Evolutionary conservation across 768 basidiomycete genomes (phyloP), one percentile per base, ranked within the genome.

Genomic region (Pleurotus pulmonarius): DNA sequence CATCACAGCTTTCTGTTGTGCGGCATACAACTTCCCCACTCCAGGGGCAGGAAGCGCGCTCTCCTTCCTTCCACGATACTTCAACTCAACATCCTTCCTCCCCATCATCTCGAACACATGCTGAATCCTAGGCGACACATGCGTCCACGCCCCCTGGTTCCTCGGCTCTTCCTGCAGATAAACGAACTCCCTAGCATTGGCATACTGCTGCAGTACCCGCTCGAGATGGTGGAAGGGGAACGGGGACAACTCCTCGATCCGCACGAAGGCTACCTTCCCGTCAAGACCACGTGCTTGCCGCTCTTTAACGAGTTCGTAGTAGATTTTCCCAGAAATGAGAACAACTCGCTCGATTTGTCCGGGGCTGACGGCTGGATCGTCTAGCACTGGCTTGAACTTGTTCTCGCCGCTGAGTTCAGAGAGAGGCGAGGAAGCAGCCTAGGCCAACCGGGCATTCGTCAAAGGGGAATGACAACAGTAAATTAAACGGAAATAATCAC

Each of bases 111-210:
- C 67, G 61, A 92, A 65, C 26, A 92, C 78, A 18, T 60, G 65
- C 5, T 72, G 71, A 55, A 93, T 70, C 61, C 92, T 74, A 1
- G 75, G 74, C 38, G 67, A 68, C 43, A 92, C 87, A 70, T 91
- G 88, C 11, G 73, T 67, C 75, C 79, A 94, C 2, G 88, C 83
- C 1, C 94, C 94, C 69, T 95, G 93, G 65, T 97, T 96, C 65
- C 75, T 82, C 2, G 93, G 87, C 65, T 95, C 94, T 65, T 95
- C 94, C 67, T 97, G 94, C 15, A 91, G 74, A 85, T 89, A 96
- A 6, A 80, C 45, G 29, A 80, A 64, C 52, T 83, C 78, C 3
- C 62, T 59, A 0, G 70, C 78, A 15, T 64, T 58, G 0, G 64
- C 45, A 63, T 90, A 91, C 2, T 68, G 60, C 40, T 60, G 47